Percentiles rank a stretch among this genome's conserved stretches.
Conservation (phyloP, 1,284 basidiomycete species). For the Marasmius tenuissimus region DNA sequence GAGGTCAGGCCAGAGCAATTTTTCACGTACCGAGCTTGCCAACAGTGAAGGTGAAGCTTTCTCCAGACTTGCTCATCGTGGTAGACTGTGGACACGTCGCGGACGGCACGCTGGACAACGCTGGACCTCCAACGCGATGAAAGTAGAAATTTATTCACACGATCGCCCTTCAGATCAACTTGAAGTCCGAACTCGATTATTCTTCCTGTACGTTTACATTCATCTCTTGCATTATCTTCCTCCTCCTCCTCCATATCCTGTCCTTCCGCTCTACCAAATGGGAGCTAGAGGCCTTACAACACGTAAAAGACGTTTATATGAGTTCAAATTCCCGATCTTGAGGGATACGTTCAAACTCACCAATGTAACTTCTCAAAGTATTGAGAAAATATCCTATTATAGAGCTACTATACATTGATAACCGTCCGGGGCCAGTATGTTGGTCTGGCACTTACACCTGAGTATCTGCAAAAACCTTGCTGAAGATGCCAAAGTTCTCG, state of each 20-base stretch:
- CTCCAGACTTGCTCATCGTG: conserved; percentile 29
- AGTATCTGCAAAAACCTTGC: conserved; percentile 27
- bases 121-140: too few species aligned
- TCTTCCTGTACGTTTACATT: too few species aligned
- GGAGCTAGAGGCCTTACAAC: too few species aligned
- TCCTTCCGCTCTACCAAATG: too few species aligned
- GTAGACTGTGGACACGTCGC: neutral
- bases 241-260: too few species aligned
- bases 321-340: too few species aligned
- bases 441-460: conserved; percentile 12
- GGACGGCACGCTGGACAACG: neutral
- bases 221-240: too few species aligned
- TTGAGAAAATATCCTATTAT: too few species aligned
- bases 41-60: conserved; percentile 68
- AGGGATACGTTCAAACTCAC: neutral
- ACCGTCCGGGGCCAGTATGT: too few species aligned
- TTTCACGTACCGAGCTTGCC: conserved; percentile 62
- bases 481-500: conserved; percentile 35
- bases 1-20: conserved; percentile 2
- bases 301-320: too few species aligned
- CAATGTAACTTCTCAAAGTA: neutral
- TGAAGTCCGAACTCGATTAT: too few species aligned
- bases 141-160: neutral
- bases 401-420: neutral
- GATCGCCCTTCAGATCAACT: neutral